Evolutionary conservation across 2,329 filamentous ascomycete species (phyloP).

Genomic region (Bipolaris gigantea): DNA sequence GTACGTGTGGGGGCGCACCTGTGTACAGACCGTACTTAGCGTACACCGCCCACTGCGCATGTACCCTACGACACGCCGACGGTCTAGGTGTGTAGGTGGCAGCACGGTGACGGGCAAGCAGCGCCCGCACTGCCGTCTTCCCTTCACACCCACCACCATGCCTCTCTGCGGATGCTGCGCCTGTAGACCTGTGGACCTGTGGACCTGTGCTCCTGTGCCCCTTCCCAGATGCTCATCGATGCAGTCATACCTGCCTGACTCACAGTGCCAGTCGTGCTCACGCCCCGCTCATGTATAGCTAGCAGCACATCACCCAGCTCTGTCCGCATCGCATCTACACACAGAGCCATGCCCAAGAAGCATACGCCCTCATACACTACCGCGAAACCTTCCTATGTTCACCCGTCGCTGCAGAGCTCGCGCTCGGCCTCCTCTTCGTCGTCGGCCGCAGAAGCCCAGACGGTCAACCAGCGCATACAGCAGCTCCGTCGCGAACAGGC

Average conservation of each 20-base stretch:
- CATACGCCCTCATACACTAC: slow-evolving; percentile 48
- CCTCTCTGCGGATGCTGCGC: not conserved
- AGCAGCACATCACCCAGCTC: slow-evolving; percentile 1
- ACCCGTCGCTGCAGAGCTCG: slow-evolving; percentile 41
- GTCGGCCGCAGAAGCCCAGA: slow-evolving; percentile 30
- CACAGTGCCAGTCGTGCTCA: slow-evolving; percentile 5
- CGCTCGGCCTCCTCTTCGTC: slow-evolving; percentile 28
- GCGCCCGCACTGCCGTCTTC: not conserved
- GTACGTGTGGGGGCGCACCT: not conserved
- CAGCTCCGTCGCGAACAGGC: slow-evolving; percentile 51
- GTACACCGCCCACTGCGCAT: too few relatives aligned
- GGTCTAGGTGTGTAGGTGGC: slow-evolving; percentile 10
- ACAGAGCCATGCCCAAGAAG: slow-evolving; percentile 52
- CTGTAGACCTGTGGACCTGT: too few relatives aligned
- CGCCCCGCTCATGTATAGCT: slow-evolving; percentile 8
- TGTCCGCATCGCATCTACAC: not conserved
- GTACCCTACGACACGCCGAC: not conserved
- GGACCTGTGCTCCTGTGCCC: too few relatives aligned
- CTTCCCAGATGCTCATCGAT: not conserved
- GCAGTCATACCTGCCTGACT: slow-evolving; percentile 13
- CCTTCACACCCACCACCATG: not conserved
- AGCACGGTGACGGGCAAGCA: slow-evolving; percentile 5
- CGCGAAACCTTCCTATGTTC: slow-evolving; percentile 46
- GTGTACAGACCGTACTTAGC: too few relatives aligned
- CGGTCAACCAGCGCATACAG: slow-evolving; percentile 53